These are phyloP conservation scores for Grammothele lineata DNA, from an alignment of 768 basidiomycete genomes.

Conservation along the genomic window DNA sequence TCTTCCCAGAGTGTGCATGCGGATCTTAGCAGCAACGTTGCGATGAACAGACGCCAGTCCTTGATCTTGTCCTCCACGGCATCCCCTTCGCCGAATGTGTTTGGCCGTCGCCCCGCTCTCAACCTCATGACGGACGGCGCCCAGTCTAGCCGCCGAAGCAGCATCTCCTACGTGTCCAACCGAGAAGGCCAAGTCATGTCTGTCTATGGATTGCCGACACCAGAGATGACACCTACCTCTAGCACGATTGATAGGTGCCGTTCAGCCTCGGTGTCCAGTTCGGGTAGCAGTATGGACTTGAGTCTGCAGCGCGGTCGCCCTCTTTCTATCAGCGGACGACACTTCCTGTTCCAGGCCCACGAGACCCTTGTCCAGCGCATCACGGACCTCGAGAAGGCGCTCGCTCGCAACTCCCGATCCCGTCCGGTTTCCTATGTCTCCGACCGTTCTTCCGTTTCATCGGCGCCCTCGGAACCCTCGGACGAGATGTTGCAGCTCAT, in stretches of 20 bases:
- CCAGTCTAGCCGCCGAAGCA: constrained; percentile 45
- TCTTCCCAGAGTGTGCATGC: constrained; percentile 13
- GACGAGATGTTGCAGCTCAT: constrained; percentile 79
- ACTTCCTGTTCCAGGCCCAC: constrained; percentile 85
- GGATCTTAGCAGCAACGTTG: constrained; percentile 7
- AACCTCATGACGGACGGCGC: constrained; percentile 17
- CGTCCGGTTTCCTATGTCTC: constrained; percentile 45
- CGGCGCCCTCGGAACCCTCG: constrained; percentile 41
- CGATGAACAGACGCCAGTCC: constrained; percentile 29
- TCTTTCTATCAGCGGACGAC: constrained; percentile 70
- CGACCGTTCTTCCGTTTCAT: constrained; percentile 38
- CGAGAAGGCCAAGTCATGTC: constrained; percentile 27
- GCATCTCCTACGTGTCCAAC: constrained; percentile 69
- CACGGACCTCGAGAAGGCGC: constrained; percentile 64
- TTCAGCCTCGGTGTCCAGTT: constrained; percentile 13
- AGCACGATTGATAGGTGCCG: constrained; percentile 27
- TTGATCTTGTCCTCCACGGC: constrained; percentile 28
- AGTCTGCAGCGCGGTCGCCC: constrained; percentile 25
- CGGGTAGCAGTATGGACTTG: constrained; percentile 13
- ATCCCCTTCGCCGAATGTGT: constrained; percentile 32
- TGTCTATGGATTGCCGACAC: constrained; percentile 57
- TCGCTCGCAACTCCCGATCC: constrained; percentile 42
- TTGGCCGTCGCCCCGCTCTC: constrained; percentile 33
- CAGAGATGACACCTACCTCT: constrained; percentile 62
- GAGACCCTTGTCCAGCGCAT: constrained; percentile 79